A percentile compares a stretch with the other conserved stretches of the same genome.
Evolutionary conservation across 768 basidiomycete species (phyloP).

Genomic region (Paxillus involutus): DNA sequence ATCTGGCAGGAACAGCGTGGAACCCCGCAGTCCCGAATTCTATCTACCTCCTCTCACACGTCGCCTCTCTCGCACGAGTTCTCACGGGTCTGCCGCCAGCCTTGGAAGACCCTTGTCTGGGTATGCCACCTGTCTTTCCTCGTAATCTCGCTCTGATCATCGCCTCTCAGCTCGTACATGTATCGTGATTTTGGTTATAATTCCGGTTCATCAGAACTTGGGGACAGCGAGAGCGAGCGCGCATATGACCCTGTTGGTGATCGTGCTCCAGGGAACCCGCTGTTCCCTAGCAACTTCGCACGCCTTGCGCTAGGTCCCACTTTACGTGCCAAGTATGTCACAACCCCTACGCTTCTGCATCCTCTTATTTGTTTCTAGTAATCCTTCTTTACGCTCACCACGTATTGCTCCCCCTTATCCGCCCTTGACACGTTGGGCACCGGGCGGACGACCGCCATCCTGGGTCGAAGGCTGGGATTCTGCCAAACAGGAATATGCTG

Average conservation of each 20-base stretch:
- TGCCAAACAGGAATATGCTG: conserved; percentile 42
- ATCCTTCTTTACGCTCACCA: conserved; percentile 22
- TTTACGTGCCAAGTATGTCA: conserved; percentile 51
- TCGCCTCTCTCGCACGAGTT: conserved; percentile 23
- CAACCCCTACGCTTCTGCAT: not conserved
- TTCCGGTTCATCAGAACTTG: conserved; percentile 18
- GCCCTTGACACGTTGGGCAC: conserved; percentile 26
- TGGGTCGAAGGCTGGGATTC: conserved; percentile 45
- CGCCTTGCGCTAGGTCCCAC: conserved; percentile 66
- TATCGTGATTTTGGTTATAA: conserved; percentile 14
- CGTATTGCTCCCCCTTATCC: conserved; percentile 6
- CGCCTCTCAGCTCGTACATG: conserved; percentile 10
- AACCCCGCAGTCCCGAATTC: conserved; percentile 26
- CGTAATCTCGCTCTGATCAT: not conserved
- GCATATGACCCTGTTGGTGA: conserved; percentile 57
- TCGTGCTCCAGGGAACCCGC: conserved; percentile 67
- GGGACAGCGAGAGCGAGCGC: conserved; percentile 28
- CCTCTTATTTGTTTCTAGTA: conserved; percentile 17
- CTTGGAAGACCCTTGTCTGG: conserved; percentile 25
- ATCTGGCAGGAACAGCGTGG: conserved; percentile 23
- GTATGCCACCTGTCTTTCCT: conserved; percentile 10
- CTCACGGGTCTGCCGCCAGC: conserved; percentile 26
- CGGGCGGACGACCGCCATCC: conserved; percentile 31
- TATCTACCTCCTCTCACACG: conserved; percentile 16
- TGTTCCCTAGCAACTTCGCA: conserved; percentile 83